A percentile compares a stretch with the other conserved stretches of the same genome.
Evolutionary conservation across 768 basidiomycete species (phyloP).

Genomic region (Psilocybe cyanescens): DNA sequence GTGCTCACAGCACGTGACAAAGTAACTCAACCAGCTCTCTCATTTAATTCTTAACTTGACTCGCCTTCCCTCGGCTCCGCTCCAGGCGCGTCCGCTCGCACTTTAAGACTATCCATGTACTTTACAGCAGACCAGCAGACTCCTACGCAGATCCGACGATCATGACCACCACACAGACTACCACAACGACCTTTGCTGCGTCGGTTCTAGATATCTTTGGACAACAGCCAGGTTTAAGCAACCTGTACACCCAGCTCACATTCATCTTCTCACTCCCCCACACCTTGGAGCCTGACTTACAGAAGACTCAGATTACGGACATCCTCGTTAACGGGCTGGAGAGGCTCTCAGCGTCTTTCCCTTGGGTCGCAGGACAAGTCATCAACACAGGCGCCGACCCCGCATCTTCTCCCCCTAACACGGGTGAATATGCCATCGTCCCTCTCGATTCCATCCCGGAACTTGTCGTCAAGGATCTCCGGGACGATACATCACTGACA

Average conservation of each 20-base stretch:
- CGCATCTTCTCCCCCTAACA: conserved; percentile 10
- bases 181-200: not conserved
- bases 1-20: too few species aligned
- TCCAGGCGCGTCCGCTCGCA: too few species aligned
- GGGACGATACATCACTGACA: conserved; percentile 19
- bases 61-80: too few species aligned
- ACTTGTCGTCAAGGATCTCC: conserved; percentile 28
- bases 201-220: conserved; percentile 16
- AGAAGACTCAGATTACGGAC: conserved; percentile 13
- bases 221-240: conserved; percentile 15
- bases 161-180: not conserved
- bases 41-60: too few species aligned
- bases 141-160: too few species aligned
- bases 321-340: conserved; percentile 26
- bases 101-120: too few species aligned
- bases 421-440: conserved; percentile 23
- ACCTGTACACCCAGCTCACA: conserved; percentile 29
- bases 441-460: conserved; percentile 16
- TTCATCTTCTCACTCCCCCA: conserved; percentile 23
- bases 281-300: not conserved
- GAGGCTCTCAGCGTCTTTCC: conserved; percentile 23
- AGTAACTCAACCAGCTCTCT: too few species aligned
- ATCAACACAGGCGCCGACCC: conserved; percentile 16
- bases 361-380: conserved; percentile 31
- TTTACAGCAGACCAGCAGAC: too few species aligned